Conservation (phyloP, 768 basidiomycete genomes). For the Daedalea quercina region DNA sequence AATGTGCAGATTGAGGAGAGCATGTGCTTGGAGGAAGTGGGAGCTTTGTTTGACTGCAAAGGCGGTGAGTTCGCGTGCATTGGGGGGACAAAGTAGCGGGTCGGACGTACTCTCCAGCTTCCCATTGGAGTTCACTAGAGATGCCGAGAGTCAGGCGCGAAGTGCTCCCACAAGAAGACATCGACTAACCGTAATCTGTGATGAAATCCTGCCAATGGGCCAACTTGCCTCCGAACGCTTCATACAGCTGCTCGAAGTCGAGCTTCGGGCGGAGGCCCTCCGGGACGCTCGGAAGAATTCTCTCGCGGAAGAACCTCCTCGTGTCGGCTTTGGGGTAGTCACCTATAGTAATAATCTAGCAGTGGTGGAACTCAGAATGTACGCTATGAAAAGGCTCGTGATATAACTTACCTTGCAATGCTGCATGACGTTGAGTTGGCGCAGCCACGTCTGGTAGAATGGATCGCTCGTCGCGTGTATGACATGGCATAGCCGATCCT, state of each 20-base stretch:
- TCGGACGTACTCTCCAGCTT: constrained; percentile 52
- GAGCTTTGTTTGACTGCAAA: constrained; percentile 66
- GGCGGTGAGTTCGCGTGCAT: neutral
- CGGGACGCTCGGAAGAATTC: constrained; percentile 63
- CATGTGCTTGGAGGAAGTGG: constrained; percentile 81
- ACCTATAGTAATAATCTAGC: constrained; percentile 74
- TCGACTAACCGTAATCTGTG: constrained; percentile 56
- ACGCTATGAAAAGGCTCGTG: neutral
- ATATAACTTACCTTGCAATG: constrained; percentile 59
- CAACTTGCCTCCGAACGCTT: constrained; percentile 79
- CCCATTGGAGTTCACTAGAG: constrained; percentile 68
- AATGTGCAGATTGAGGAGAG: constrained; percentile 79
- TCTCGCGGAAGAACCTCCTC: constrained; percentile 56
- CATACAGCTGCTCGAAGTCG: constrained; percentile 67
- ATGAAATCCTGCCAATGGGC: constrained; percentile 81
- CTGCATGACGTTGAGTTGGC: constrained; percentile 74
- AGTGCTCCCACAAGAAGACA: neutral
- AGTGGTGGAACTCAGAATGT: neutral
- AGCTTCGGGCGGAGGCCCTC: constrained; percentile 47
- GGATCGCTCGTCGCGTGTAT: constrained; percentile 80
- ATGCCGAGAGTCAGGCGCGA: constrained; percentile 1
- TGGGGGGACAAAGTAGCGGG: neutral
- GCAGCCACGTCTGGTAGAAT: constrained; percentile 79
- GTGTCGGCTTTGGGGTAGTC: constrained; percentile 75
- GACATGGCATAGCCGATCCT: constrained; percentile 79